phyloP scores from a whole-genome alignment of 2,329 filamentous ascomycete species.

The Penicillium olsonii region DNA sequence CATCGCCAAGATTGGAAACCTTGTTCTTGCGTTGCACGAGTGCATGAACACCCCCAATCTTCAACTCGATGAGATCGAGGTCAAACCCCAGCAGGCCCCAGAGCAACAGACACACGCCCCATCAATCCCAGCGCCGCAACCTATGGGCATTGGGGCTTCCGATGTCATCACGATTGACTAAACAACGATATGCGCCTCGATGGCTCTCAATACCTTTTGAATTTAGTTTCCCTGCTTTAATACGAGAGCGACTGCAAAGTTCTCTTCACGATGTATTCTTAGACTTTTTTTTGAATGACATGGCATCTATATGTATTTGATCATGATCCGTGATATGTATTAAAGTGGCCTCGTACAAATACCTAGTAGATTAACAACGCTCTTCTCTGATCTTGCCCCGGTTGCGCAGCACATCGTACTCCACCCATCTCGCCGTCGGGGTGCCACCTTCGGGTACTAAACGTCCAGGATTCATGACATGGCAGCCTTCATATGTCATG shows the following conservation, averaged over 20 bases:
- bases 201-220: background rate
- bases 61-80: constrained; percentile 11
- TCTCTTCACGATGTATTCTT: constrained; percentile 24
- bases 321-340: constrained; percentile 7
- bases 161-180: constrained; percentile 44
- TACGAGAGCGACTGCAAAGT: constrained; percentile 2
- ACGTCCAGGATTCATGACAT: constrained; percentile 88
- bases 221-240: constrained; percentile 5
- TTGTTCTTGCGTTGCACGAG: constrained; percentile 35
- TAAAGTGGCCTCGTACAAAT: background rate
- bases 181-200: background rate
- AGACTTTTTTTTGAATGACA: constrained; percentile 17
- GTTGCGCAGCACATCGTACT: constrained; percentile 72
- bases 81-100: constrained; percentile 6
- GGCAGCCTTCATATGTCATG: constrained; percentile 90
- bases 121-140: constrained; percentile 8
- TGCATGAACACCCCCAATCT: constrained; percentile 26
- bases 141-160: constrained; percentile 13
- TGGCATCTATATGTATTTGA: constrained; percentile 5
- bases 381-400: constrained; percentile 65
- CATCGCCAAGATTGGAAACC: constrained; percentile 32
- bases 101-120: background rate
- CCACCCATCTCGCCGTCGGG: constrained; percentile 77
- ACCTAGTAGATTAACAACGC: constrained; percentile 52
- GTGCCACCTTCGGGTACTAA: constrained; percentile 70